phyloP scores from a whole-genome alignment of 306 rosid genomes.

The Trichosanthes truncata region DNA sequence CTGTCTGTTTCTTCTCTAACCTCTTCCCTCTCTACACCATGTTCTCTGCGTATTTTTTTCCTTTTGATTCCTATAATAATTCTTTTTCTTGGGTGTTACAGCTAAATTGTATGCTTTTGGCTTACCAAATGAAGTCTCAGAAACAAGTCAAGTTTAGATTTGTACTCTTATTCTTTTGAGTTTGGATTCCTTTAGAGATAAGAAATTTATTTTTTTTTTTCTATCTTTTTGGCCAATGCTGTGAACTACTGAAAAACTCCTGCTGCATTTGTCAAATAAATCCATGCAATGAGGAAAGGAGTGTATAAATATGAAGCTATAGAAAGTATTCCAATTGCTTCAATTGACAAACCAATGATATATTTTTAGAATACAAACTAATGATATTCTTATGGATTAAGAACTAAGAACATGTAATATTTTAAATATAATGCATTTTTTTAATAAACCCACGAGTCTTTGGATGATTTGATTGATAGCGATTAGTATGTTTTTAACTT shows the following conservation, averaged over 20 bases:
- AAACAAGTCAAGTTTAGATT: neutral
- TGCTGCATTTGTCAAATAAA: neutral
- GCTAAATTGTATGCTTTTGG: constrained; percentile 31
- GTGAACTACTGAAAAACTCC: neutral
- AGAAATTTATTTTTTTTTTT: neutral
- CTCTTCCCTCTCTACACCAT: neutral
- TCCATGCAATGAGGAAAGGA: neutral
- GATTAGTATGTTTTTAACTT: neutral
- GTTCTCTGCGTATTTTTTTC: neutral
- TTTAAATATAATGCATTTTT: neutral
- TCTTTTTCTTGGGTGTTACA: constrained; percentile 5
- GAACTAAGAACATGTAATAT: neutral
- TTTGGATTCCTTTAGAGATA: neutral
- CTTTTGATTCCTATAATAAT: neutral
- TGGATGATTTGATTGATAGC: neutral
- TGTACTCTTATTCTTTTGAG: neutral
- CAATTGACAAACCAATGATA: neutral
- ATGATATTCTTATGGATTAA: neutral
- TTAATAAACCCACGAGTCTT: neutral
- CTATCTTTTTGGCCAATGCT: neutral
- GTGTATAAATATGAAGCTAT: neutral
- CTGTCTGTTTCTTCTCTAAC: neutral
- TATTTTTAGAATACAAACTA: no score
- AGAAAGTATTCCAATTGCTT: neutral
- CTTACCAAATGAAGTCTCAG: constrained; percentile 13